A percentile compares a stretch with the other conserved stretches of the same genome.
These are phyloP conservation scores for Oryza australiensis DNA, from an alignment of 176 grass and related monocot species.

Conservation along the genomic window DNA sequence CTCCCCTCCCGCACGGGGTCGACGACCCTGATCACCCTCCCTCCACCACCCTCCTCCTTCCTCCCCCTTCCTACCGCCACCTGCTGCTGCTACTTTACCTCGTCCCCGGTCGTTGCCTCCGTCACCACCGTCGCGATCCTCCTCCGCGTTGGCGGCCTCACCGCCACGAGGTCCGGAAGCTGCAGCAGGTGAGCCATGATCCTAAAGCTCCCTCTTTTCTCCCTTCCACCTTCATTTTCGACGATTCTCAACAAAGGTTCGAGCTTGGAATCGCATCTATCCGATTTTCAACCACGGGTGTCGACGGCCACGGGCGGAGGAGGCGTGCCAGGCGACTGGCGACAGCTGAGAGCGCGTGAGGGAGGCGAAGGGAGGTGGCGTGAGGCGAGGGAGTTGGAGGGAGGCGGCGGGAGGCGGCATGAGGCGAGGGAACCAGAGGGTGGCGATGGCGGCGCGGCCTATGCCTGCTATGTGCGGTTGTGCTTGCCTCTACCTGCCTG, in stretches of 20 bases:
- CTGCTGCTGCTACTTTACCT: conserved; percentile 37
- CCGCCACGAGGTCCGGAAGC: conserved; percentile 56
- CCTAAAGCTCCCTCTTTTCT: background rate
- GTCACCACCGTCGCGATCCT: conserved; percentile 7
- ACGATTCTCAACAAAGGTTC: background rate
- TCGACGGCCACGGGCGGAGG: no score
- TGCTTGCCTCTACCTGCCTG: no score
- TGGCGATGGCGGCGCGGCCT: no score
- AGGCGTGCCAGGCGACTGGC: no score
- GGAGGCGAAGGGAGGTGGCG: no score
- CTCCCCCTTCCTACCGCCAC: conserved; percentile 39
- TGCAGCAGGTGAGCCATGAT: conserved; percentile 63
- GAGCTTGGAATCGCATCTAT: background rate
- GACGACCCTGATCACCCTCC: conserved; percentile 59
- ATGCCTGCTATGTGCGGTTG: no score
- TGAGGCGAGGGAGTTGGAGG: no score
- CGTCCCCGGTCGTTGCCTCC: conserved; percentile 23
- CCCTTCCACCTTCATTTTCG: no score
- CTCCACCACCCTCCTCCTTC: conserved; percentile 4
- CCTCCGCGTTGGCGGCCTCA: conserved; percentile 7
- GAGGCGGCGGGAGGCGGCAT: no score
- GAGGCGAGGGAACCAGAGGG: no score
- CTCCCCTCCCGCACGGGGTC: conserved; percentile 61
- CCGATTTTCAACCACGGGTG: no score
- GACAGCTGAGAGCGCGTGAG: no score